phyloP scores from a whole-genome alignment of 805 yeast genomes.

The Diddensiella santjacobensis region DNA sequence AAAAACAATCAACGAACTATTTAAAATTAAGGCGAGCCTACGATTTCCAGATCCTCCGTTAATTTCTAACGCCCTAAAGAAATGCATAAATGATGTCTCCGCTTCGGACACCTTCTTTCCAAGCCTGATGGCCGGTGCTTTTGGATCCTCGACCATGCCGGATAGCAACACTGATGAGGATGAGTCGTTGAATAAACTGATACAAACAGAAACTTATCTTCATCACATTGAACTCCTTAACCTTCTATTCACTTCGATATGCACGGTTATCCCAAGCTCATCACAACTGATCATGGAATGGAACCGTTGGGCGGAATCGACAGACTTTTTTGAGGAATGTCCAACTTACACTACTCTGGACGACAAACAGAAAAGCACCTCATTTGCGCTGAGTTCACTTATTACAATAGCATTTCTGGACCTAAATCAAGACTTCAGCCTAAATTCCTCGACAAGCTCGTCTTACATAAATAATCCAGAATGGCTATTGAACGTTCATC shows the following conservation, averaged over 20 bases:
- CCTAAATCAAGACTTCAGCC: slow-evolving; percentile 26
- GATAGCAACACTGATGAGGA: slow-evolving; percentile 1
- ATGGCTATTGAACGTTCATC: slow-evolving; percentile 22
- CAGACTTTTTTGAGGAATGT: slow-evolving; percentile 12
- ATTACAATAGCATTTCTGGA: slow-evolving; percentile 27
- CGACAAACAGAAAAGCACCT: not conserved
- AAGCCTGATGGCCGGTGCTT: not conserved
- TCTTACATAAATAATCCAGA: slow-evolving; percentile 21
- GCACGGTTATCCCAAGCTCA: slow-evolving; percentile 12
- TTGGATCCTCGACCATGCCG: not conserved
- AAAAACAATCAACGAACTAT: slow-evolving; percentile 13
- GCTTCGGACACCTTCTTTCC: not conserved
- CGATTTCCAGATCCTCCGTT: not conserved
- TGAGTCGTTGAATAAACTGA: not conserved
- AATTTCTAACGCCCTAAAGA: not conserved
- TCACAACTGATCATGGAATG: slow-evolving; percentile 8
- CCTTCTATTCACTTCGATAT: slow-evolving; percentile 10
- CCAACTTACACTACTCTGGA: slow-evolving; percentile 2
- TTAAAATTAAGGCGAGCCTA: not conserved
- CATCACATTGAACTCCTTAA: slow-evolving; percentile 9
- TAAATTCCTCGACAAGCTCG: slow-evolving; percentile 7
- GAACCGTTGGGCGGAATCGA: slow-evolving; percentile 9
- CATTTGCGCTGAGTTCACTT: slow-evolving; percentile 12
- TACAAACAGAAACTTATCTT: slow-evolving; percentile 1
- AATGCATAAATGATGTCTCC: not conserved